These are phyloP conservation scores for Spathaspora boniae DNA, from an alignment of 805 yeast genomes.

Conservation along the genomic window DNA sequence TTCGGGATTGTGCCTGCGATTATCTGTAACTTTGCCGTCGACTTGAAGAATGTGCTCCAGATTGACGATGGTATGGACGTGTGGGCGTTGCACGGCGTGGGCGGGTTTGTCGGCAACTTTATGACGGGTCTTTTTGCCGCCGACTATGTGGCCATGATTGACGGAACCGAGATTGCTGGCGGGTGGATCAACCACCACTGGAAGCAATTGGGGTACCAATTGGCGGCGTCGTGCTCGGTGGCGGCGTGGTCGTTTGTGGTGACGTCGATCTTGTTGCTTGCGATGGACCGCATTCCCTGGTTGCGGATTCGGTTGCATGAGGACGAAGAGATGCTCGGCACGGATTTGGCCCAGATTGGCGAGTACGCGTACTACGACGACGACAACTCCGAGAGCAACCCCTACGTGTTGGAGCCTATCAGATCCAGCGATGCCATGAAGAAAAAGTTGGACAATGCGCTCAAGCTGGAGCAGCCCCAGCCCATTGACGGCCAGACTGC, in stretches of 20 bases:
- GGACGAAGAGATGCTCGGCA: constrained; percentile 85
- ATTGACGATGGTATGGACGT: constrained; percentile 96
- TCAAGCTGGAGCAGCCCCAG: constrained; percentile 12
- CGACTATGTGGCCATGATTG: constrained; percentile 81
- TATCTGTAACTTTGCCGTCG: constrained; percentile 83
- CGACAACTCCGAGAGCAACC: constrained; percentile 42
- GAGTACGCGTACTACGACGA: constrained; percentile 76
- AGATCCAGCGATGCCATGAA: constrained; percentile 53
- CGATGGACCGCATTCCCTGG: constrained; percentile 74
- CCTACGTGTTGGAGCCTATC: constrained; percentile 73
- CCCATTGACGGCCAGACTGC: constrained; percentile 13
- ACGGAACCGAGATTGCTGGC: constrained; percentile 70
- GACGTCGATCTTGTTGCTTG: constrained; percentile 63
- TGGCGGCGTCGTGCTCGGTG: constrained; percentile 71
- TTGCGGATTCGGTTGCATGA: constrained; percentile 77
- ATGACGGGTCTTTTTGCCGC: constrained; percentile 92
- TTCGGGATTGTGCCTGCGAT: constrained; percentile 78
- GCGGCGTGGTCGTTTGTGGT: constrained; percentile 73
- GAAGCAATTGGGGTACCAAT: constrained; percentile 82
- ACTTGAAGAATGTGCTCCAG: constrained; percentile 62
- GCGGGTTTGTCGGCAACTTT: constrained; percentile 81
- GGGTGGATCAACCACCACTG: constrained; percentile 88
- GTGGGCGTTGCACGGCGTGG: constrained; percentile 90
- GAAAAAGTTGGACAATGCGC: constrained; percentile 25
- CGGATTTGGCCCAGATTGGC: constrained; percentile 88